Evolutionary conservation across 148 eudicot species (phyloP).

Genomic region (Hydrangea macrophylla): DNA sequence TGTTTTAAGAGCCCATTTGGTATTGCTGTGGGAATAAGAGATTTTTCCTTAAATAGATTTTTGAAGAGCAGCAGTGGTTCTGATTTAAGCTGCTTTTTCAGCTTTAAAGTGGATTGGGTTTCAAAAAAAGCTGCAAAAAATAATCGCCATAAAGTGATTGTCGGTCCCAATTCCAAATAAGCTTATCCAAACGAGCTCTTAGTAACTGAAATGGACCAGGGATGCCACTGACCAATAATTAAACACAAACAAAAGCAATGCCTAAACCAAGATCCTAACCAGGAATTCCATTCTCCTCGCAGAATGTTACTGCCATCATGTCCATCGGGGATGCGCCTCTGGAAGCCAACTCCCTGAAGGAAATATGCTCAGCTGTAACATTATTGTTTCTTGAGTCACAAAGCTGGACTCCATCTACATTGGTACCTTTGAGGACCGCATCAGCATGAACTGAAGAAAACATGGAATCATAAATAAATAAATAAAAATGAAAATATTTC

Average conservation of each 20-base stretch:
- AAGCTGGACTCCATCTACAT: slow-evolving; percentile 59
- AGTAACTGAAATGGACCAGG: background rate
- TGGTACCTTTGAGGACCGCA: slow-evolving; percentile 85
- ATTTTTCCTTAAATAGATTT: too few relatives aligned
- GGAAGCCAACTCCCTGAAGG: slow-evolving; percentile 80
- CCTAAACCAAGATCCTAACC: slow-evolving; percentile 44
- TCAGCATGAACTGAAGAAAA: slow-evolving; percentile 79
- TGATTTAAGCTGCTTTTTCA: too few relatives aligned
- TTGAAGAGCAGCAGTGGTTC: too few relatives aligned
- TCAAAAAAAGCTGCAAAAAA: too few relatives aligned
- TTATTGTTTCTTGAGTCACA: slow-evolving; percentile 58
- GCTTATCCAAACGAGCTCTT: too few relatives aligned
- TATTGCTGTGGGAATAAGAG: too few relatives aligned
- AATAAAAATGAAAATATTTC: background rate
- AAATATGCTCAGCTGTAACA: slow-evolving; percentile 68
- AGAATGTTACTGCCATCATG: slow-evolving; percentile 79
- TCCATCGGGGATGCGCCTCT: slow-evolving; percentile 77
- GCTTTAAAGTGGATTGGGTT: too few relatives aligned
- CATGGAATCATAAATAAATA: background rate
- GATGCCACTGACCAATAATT: background rate
- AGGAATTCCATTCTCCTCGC: slow-evolving; percentile 88
- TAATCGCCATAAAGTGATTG: too few relatives aligned
- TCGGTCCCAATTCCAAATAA: too few relatives aligned
- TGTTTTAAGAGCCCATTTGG: too few relatives aligned
- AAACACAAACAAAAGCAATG: background rate